These are phyloP conservation scores for Pulveroboletus ravenelii DNA, from an alignment of 768 basidiomycete species.

Conservation along the genomic window DNA sequence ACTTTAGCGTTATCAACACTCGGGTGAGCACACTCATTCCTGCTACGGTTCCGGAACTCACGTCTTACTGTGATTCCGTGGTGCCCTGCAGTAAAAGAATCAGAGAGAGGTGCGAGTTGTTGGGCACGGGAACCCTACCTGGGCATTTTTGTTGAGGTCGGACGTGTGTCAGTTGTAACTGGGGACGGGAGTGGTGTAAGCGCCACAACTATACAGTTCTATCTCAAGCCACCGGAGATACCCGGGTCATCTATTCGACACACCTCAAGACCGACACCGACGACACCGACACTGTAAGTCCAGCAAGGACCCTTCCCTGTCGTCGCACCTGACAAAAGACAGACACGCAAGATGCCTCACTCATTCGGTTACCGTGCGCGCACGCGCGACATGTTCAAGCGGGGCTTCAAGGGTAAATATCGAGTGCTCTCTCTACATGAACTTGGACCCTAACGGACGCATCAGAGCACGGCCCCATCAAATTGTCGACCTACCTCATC, in stretches of 20 bases:
- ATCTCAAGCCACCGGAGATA: conserved; percentile 59
- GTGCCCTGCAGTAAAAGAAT: conserved; percentile 56
- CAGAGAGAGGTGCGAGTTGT: conserved; percentile 13
- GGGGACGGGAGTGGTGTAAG: conserved; percentile 31
- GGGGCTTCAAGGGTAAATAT: conserved; percentile 89
- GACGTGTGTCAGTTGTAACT: conserved; percentile 28
- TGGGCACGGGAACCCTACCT: conserved; percentile 49
- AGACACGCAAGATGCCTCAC: conserved; percentile 92
- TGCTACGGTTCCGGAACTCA: conserved; percentile 80
- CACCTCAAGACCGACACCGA: conserved; percentile 46
- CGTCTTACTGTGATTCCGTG: conserved; percentile 92
- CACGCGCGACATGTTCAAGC: conserved; percentile 99
- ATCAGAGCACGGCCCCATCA: conserved; percentile 83
- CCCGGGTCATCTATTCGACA: conserved; percentile 36
- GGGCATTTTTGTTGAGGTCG: conserved; percentile 75
- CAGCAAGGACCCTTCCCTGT: conserved; percentile 9
- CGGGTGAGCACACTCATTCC: conserved; percentile 57
- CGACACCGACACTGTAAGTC: conserved; percentile 46
- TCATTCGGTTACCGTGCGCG: conserved; percentile 99
- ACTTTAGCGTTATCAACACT: conserved; percentile 58
- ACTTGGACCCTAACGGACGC: conserved; percentile 1
- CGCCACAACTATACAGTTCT: conserved; percentile 64
- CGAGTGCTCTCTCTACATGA: conserved; percentile 7
- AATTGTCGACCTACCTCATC: conserved; percentile 89
- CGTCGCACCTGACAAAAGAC: conserved; percentile 10